A percentile compares a stretch with the other conserved stretches of the same genome.
phyloP scores from a whole-genome alignment of 345 rosid genomes.

The Microthlaspi erraticum region DNA sequence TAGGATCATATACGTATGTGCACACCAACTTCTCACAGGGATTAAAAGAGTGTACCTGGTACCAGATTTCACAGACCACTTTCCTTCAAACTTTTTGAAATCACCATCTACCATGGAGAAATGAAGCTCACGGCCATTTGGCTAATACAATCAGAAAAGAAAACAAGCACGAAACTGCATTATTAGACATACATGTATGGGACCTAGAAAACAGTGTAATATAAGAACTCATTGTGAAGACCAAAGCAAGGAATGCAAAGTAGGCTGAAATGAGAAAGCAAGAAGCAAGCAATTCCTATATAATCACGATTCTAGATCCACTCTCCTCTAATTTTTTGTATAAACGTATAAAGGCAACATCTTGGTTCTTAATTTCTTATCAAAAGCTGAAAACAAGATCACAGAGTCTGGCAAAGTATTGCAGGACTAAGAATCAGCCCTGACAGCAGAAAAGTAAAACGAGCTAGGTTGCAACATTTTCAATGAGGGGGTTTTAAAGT shows the following conservation, averaged over 20 bases:
- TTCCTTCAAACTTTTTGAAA: constrained; percentile 97
- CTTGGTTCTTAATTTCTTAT: neutral
- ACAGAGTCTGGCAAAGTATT: neutral
- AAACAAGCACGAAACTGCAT: constrained; percentile 2
- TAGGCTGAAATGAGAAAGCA: neutral
- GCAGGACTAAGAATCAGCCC: neutral
- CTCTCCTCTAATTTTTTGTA: neutral
- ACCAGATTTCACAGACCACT: constrained; percentile 83
- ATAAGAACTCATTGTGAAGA: neutral
- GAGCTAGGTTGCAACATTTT: neutral
- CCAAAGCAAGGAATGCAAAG: neutral
- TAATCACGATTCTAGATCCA: neutral
- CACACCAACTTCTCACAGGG: constrained; percentile 15
- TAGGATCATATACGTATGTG: neutral
- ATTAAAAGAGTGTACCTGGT: constrained; percentile 53
- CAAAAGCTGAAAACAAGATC: neutral
- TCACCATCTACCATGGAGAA: constrained; percentile 98
- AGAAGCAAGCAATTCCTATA: neutral
- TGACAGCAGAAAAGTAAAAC: neutral
- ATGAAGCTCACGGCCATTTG: constrained; percentile 68
- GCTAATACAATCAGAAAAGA: constrained; percentile 46
- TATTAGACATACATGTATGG: neutral
- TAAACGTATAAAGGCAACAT: neutral
- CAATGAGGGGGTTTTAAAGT: neutral
- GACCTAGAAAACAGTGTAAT: neutral